phyloP scores from a whole-genome alignment of 306 rosid species.

The Cyclanthera cordifolia region DNA sequence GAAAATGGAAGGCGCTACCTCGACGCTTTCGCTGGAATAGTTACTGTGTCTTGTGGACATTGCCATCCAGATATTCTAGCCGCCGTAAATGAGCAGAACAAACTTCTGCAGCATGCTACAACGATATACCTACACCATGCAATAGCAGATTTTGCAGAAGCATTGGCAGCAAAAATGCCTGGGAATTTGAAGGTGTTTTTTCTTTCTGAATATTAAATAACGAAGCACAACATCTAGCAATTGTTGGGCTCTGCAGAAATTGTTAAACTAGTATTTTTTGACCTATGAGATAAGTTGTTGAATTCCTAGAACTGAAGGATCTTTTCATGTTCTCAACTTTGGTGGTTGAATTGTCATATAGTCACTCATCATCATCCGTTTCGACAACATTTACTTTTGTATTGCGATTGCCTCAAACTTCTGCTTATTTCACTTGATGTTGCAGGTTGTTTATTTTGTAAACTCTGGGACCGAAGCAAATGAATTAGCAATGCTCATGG shows the following conservation, averaged over 20 bases:
- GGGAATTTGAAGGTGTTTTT: constrained; percentile 57
- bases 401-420: neutral
- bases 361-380: neutral
- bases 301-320: neutral
- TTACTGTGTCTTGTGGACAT: constrained; percentile 94
- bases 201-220: neutral
- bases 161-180: constrained; percentile 72
- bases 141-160: constrained; percentile 71
- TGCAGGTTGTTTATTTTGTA: constrained; percentile 87
- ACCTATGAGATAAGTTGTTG: neutral
- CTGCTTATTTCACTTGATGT: neutral
- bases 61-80: constrained; percentile 69
- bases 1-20: constrained; percentile 84
- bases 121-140: constrained; percentile 68
- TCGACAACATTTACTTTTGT: neutral
- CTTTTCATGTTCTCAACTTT: neutral
- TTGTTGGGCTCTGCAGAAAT: too few relatives aligned
- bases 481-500: constrained; percentile 89
- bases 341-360: neutral
- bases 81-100: constrained; percentile 62
- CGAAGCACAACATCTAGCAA: too few relatives aligned
- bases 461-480: constrained; percentile 94
- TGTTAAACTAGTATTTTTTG: too few relatives aligned
- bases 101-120: constrained; percentile 78
- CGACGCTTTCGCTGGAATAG: constrained; percentile 94